A percentile compares a stretch with the other conserved stretches of the same genome.
These are phyloP conservation scores for Tympanopsis confertula DNA, from an alignment of 2,329 filamentous ascomycete genomes.

Conservation along the genomic window DNA sequence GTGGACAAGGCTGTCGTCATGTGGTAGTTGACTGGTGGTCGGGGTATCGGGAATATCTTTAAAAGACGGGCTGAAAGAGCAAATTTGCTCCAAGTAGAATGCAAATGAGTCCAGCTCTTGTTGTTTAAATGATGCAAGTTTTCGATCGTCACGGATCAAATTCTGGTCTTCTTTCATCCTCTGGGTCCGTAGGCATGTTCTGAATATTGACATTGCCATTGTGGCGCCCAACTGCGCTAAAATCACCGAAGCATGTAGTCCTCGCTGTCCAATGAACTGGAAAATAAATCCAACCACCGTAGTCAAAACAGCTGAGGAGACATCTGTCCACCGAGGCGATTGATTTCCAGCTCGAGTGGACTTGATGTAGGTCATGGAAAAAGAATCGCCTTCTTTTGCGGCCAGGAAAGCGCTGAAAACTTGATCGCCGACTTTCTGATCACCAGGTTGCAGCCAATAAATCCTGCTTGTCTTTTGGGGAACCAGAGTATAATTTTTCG, in stretches of 20 bases:
- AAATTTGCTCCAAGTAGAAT: constrained; percentile 12
- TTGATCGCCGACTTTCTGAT: constrained; percentile 22
- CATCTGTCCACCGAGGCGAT: background rate
- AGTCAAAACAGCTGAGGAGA: background rate
- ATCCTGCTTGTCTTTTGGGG: constrained; percentile 15
- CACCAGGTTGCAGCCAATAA: constrained; percentile 24
- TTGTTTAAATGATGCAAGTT: constrained; percentile 10
- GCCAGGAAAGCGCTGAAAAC: constrained; percentile 21
- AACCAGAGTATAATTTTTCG: background rate
- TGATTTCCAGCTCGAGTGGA: background rate
- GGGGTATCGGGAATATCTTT: no score
- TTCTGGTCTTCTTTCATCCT: constrained; percentile 3
- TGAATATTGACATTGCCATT: constrained; percentile 15
- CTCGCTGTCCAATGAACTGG: constrained; percentile 24
- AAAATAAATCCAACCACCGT: constrained; percentile 19
- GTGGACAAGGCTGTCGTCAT: no score
- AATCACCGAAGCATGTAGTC: constrained; percentile 20
- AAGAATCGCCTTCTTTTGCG: constrained; percentile 10
- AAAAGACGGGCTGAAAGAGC: constrained; percentile 1
- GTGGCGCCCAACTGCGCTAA: constrained; percentile 19
- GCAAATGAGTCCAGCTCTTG: constrained; percentile 19
- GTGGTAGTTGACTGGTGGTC: no score
- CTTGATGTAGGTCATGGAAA: background rate
- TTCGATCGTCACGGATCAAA: constrained; percentile 15
- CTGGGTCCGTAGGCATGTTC: background rate